A percentile compares a stretch with the other conserved stretches of the same genome.
Conservation (phyloP, 306 rosid genomes). For the Ormosia semicastrata region DNA sequence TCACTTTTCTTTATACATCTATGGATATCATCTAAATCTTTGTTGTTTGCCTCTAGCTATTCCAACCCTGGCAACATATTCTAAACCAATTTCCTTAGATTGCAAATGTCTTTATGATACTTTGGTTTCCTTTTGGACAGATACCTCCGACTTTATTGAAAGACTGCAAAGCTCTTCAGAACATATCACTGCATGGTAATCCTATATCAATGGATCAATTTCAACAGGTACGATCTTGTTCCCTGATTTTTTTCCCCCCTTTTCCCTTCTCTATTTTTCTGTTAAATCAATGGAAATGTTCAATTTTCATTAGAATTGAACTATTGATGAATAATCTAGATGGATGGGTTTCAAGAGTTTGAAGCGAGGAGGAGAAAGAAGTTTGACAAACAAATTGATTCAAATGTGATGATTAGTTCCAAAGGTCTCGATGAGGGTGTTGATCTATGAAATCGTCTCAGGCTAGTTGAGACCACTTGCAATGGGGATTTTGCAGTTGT, state of each 20-base stretch:
- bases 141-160: slow-evolving; percentile 72
- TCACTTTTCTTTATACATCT: neutral
- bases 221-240: slow-evolving; percentile 65
- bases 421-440: slow-evolving; percentile 96
- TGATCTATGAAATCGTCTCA: slow-evolving; percentile 51
- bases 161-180: slow-evolving; percentile 91
- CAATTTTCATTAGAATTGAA: slow-evolving; percentile 22
- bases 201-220: slow-evolving; percentile 92
- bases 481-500: slow-evolving; percentile 17
- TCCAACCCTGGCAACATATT: neutral
- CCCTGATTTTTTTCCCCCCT: neutral
- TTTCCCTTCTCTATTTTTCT: neutral
- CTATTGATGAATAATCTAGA: slow-evolving; percentile 35
- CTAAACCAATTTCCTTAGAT: neutral
- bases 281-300: neutral
- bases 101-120: slow-evolving; percentile 4
- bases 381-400: slow-evolving; percentile 91
- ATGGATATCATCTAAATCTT: neutral
- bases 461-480: neutral
- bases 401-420: slow-evolving; percentile 89
- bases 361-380: slow-evolving; percentile 90
- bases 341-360: slow-evolving; percentile 94
- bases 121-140: slow-evolving; percentile 42
- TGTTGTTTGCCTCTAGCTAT: neutral
- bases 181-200: slow-evolving; percentile 83